Conservation (phyloP, 2,329 filamentous ascomycete species). For the Aulographum hederae region DNA sequence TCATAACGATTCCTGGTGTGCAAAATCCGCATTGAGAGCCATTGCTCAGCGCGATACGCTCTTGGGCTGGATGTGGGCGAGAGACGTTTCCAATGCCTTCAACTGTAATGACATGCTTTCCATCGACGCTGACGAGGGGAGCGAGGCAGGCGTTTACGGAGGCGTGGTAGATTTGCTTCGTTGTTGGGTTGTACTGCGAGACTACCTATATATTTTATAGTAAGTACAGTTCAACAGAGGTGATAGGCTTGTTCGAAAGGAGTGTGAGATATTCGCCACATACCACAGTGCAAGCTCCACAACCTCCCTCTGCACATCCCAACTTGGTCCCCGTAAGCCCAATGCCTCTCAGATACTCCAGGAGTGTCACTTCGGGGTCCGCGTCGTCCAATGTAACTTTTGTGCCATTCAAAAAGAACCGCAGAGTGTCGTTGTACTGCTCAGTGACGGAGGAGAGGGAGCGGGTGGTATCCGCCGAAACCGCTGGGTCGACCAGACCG, state of each 20-base stretch:
- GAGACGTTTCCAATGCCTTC: constrained; percentile 87
- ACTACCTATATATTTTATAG: constrained; percentile 37
- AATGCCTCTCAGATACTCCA: constrained; percentile 85
- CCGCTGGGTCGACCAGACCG: constrained; percentile 33
- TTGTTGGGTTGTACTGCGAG: constrained; percentile 84
- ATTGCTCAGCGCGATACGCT: constrained; percentile 77
- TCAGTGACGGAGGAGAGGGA: constrained; percentile 48
- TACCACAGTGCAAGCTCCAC: constrained; percentile 86
- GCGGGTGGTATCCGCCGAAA: constrained; percentile 22
- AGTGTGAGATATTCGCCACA: constrained; percentile 14
- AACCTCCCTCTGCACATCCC: constrained; percentile 91
- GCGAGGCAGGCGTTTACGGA: constrained; percentile 93
- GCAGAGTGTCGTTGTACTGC: constrained; percentile 67
- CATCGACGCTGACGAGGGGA: constrained; percentile 80
- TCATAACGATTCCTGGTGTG: constrained; percentile 95
- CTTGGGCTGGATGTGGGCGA: constrained; percentile 73
- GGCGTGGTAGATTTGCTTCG: constrained; percentile 84
- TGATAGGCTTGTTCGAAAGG: constrained; percentile 4
- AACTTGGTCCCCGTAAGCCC: constrained; percentile 91
- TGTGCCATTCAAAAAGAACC: constrained; percentile 91
- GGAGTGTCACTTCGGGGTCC: constrained; percentile 77
- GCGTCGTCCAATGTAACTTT: constrained; percentile 70
- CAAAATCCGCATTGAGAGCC: constrained; percentile 94
- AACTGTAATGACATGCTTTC: constrained; percentile 95
- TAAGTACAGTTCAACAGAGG: too few species aligned